A percentile compares a stretch with the other conserved stretches of the same genome.
Conservation (phyloP, 768 basidiomycete species). For the Fistulinella prunicolor region DNA sequence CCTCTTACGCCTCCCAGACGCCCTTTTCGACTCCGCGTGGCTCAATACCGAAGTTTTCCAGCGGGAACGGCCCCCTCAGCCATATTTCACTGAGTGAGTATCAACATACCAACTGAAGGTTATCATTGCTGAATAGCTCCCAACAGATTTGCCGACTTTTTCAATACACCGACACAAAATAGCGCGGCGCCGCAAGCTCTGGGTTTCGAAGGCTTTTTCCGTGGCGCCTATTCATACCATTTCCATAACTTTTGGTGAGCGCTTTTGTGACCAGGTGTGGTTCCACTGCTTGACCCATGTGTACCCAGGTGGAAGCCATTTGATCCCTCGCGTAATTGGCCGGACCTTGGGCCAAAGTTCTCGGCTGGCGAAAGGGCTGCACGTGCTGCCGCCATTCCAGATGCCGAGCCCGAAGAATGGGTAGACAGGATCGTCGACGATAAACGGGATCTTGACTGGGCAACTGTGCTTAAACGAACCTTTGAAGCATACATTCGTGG, state of each 20-base stretch:
- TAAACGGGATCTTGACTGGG: constrained; percentile 85
- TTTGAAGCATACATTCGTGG: constrained; percentile 92
- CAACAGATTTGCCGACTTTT: constrained; percentile 81
- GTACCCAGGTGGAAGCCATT: constrained; percentile 91
- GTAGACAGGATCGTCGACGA: constrained; percentile 55
- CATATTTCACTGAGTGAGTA: constrained; percentile 81
- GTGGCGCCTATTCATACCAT: constrained; percentile 93
- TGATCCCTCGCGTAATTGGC: constrained; percentile 91
- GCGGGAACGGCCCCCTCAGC: constrained; percentile 89
- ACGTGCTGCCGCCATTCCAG: constrained; percentile 42
- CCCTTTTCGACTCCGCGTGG: constrained; percentile 96
- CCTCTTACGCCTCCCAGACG: constrained; percentile 87
- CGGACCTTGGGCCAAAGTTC: constrained; percentile 85
- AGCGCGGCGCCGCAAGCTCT: constrained; percentile 83
- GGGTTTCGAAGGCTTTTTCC: constrained; percentile 95
- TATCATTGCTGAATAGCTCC: not conserved
- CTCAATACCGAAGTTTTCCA: constrained; percentile 91
- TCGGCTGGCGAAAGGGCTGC: constrained; percentile 68
- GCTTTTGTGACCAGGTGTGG: not conserved
- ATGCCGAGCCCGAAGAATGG: constrained; percentile 33
- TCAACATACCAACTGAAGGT: not conserved
- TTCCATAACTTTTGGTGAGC: constrained; percentile 91
- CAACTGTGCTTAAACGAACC: constrained; percentile 90
- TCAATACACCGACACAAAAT: constrained; percentile 69
- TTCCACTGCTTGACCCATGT: not conserved